Conservation (phyloP, 176 grass and related monocot species). For the Paspalum notatum region DNA sequence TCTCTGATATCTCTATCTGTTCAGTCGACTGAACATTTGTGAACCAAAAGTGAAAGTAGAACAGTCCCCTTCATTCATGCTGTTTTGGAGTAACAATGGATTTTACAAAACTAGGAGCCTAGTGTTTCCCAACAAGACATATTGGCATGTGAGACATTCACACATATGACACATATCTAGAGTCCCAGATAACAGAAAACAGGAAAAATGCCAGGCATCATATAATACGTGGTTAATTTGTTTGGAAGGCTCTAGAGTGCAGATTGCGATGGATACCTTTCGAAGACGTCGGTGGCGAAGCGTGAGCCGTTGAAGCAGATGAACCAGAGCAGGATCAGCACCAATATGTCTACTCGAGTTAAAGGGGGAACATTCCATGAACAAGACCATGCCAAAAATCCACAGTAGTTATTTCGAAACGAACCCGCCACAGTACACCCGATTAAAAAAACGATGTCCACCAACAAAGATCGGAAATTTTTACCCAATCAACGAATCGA, state of each 20-base stretch:
- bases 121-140: background rate
- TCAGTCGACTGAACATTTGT: background rate
- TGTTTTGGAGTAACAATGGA: background rate
- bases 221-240: background rate
- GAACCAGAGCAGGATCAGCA: conserved; percentile 78
- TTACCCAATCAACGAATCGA: background rate
- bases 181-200: background rate
- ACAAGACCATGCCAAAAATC: conserved; percentile 8
- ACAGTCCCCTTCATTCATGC: background rate
- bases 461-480: background rate
- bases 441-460: background rate
- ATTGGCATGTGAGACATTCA: background rate
- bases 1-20: background rate
- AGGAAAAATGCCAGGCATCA: background rate
- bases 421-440: background rate
- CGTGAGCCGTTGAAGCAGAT: conserved; percentile 76
- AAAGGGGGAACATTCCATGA: conserved; percentile 18
- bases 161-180: background rate
- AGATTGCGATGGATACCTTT: conserved; percentile 41
- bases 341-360: conserved; percentile 69
- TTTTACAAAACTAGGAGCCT: background rate
- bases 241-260: background rate
- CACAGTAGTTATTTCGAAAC: background rate
- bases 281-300: conserved; percentile 60
- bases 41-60: background rate